Base-by-base conservation (phyloP, 177 flowering plant genomes). In the Vitis hybrid region DNA sequence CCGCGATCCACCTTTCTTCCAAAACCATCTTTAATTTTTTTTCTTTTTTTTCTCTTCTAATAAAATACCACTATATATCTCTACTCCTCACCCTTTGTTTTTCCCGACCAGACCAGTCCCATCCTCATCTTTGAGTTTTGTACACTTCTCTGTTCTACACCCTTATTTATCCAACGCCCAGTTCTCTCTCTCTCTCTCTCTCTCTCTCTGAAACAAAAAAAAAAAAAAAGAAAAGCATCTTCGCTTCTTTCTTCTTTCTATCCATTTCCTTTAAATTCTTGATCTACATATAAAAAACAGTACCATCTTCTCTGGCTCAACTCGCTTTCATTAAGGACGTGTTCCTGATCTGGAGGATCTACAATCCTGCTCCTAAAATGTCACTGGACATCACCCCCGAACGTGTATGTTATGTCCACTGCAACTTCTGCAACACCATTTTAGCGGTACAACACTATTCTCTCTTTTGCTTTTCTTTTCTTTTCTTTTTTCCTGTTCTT, bases 381-480 rank as follows among this genome's bases (percentile, higher is more conserved):
- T 86, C 93, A 68, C 53, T 88, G 76, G 97, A 91, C 51, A 78
- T 79, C 73, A 78, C 86, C 6, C 72, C 91, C 21, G 97, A 91
- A 74, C 89, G 88, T 52, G 89, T 92, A 62, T 92, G 91, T 75
- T 92, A 92, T 82, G 90, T 91, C 59, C 91, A 87, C 82, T 92
- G 97, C 96, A 91, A 86, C 87, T 88, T 86, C 90, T 92, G 97
- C 94, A 92, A 87, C 89, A 91, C 88, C 79, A 84, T 89, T 76
- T 73, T 92, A 72, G 97, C 94, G 97, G 97, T 92, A 90, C 61
- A 30, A 41, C 72, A 30, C 66, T 68, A 5, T 58, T 69, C 64
- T 48, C 54, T 70, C 64, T 57, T 53, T 64, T 27, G n/a, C 62
- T 63, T 21, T 52, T 65, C 20, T 27, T 10, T 13, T 9, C 2